Evolutionary conservation across 768 basidiomycete species (phyloP), one percentile per base, ranked within the genome.

Genomic region (Mycena maculata): DNA sequence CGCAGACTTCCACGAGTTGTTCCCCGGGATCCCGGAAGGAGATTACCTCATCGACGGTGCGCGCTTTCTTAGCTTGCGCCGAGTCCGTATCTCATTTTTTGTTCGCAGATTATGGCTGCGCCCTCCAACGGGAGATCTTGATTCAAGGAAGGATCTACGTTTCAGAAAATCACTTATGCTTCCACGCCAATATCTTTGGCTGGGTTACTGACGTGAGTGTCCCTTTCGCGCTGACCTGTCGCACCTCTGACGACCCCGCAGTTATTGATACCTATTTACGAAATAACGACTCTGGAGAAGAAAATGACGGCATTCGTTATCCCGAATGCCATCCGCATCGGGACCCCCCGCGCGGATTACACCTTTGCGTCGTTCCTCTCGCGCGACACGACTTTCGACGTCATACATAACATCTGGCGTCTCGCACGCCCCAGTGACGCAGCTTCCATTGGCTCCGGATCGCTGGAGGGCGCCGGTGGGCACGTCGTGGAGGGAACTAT

Each of bases 91-190:
- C 2, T 49, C n/a, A 59, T 47, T 33, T 55, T 33, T 25, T 62
- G 59, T 36, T 50, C 42, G 20, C 67, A 99, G 98, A 99, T 79
- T 99, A 99, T 72, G 98, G 98, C 8, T 99, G 98, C 75, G 98
- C 98, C 0, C 79, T 99, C 15, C 96, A 98, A 79, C 88, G 96
- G 44, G 98, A 99, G 77, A 99, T 99, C 71, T 84, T 98, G 31
- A 92, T 99, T 45, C 98, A 99, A 84, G 98, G 98, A 6, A 86
- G 98, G 13, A 77, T 99, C 62, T 98, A 98, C 79, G 94, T 99
- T 25, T 99, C 98, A 9, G 97, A 99, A 80, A 98, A 99, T 79
- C 96, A 98, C 75, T 87, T 98, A n/a, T 99, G 95, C 81, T 99
- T 99, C 84, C 94, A 99, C 73, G 97, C 98, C 45, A 99, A 99